A percentile compares a stretch with the other conserved stretches of the same genome.
These are phyloP conservation scores for Salix udensis DNA, from an alignment of 345 rosid species.

Conservation along the genomic window DNA sequence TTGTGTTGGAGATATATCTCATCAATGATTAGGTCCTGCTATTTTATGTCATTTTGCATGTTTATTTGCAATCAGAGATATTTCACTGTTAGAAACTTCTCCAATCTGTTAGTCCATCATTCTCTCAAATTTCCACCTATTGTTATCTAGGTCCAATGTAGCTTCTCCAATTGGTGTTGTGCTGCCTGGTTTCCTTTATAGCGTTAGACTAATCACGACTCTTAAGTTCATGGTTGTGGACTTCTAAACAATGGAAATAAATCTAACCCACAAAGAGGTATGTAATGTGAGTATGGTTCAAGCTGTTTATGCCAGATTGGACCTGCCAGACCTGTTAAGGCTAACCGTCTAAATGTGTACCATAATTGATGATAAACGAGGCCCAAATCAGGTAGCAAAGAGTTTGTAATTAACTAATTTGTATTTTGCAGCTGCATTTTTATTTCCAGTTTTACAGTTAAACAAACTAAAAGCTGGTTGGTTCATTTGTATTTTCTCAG, in stretches of 20 bases:
- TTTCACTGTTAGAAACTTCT: background rate
- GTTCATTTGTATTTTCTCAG: background rate
- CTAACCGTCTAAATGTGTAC: background rate
- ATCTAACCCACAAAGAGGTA: background rate
- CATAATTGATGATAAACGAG: background rate
- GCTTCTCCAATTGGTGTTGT: background rate
- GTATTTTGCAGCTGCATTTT: background rate
- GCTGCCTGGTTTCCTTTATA: background rate
- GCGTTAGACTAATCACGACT: background rate
- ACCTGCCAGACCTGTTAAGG: background rate
- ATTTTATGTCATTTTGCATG: background rate
- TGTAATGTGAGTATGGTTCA: background rate
- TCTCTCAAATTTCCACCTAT: background rate
- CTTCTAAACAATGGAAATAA: background rate
- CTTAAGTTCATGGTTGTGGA: background rate
- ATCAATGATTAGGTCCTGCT: background rate
- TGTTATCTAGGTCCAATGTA: background rate
- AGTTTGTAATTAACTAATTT: background rate
- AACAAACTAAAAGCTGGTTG: background rate
- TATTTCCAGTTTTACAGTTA: background rate
- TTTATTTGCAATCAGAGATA: background rate
- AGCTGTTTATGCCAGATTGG: background rate
- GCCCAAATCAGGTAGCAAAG: background rate
- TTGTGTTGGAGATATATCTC: background rate
- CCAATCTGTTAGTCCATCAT: background rate